Evolutionary conservation across 495 filamentous ascomycete species (phyloP), one percentile per base, ranked within the genome.

Genomic region (Cercophora newfieldiana): DNA sequence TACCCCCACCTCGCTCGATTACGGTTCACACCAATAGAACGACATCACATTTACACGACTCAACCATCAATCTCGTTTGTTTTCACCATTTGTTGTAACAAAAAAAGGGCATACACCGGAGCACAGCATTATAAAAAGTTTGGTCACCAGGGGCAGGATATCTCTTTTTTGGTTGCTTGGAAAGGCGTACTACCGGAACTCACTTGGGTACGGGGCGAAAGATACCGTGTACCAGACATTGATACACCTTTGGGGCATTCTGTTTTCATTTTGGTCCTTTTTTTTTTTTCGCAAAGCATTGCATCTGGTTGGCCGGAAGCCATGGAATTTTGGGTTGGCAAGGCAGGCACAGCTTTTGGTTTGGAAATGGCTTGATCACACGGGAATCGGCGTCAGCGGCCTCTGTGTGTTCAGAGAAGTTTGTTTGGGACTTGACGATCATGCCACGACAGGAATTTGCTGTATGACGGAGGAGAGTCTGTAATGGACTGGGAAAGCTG

Each of bases 71-170:
- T 75, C 66, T 72, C 72, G 63, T 80, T 79, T 77, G 74, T 72
- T 66, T 66, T 60, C 50, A 63, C 25, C 74, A 74, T 71, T 73
- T 78, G 74, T 80, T 82, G 79, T 81, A 81, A 69, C 79, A 76
- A 77, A 75, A 76, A 74, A 79, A 79, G 77, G 57, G 79, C 79
- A 81, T 82, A 77, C 77, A 80, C 75, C 73, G 79, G 80, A 81
- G 79, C 78, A 81, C 78, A 80, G 78, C 79, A 82, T 81, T 71
- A 80, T 81, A 79, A 81, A 75, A 82, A 81, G 75, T 76, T 76
- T 70, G 72, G 76, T 75, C 69, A 70, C 33, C 56, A 53, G 37
- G 59, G 59, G 22, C 59, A 57, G 72, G 68, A 59, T 71, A 59
- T 71, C 31, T 56, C 37, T 22, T 75, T 73, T 72, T 69, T 68